phyloP scores from a whole-genome alignment of 2,329 filamentous ascomycete species.

The Sclerotinia sclerotiorum region DNA sequence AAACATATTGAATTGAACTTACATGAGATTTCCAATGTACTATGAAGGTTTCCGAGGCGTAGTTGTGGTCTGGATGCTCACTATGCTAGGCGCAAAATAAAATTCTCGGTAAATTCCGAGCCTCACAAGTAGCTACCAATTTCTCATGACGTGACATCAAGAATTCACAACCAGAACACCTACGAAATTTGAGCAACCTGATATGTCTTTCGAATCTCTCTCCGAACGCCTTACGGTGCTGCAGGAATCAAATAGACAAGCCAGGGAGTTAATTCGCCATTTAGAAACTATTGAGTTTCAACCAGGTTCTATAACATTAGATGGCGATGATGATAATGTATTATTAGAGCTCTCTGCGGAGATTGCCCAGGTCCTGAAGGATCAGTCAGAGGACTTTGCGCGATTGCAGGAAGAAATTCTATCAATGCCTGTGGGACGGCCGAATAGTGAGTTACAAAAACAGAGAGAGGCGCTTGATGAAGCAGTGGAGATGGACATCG shows the following conservation, averaged over 20 bases:
- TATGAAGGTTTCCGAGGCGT: slow-evolving; percentile 1
- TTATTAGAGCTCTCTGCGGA: slow-evolving; percentile 75
- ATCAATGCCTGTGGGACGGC: slow-evolving; percentile 50
- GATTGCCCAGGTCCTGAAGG: slow-evolving; percentile 74
- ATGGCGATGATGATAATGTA: slow-evolving; percentile 47
- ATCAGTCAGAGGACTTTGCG: slow-evolving; percentile 81
- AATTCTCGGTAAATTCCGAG: slow-evolving; percentile 17
- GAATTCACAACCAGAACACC: not conserved
- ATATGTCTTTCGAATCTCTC: slow-evolving; percentile 61
- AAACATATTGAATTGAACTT: not conserved
- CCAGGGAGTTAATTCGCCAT: slow-evolving; percentile 59
- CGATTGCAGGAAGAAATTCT: slow-evolving; percentile 74
- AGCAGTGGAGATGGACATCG: slow-evolving; percentile 62
- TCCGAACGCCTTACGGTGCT: slow-evolving; percentile 59
- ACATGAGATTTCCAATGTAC: slow-evolving; percentile 10
- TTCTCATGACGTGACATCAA: slow-evolving; percentile 11
- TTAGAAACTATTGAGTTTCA: slow-evolving; percentile 59
- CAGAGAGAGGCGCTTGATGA: slow-evolving; percentile 67
- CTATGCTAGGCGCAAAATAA: slow-evolving; percentile 12
- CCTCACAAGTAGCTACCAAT: not conserved
- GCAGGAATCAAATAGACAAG: slow-evolving; percentile 61
- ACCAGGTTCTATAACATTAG: slow-evolving; percentile 56
- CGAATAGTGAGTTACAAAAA: slow-evolving; percentile 56
- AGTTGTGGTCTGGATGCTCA: slow-evolving; percentile 13
- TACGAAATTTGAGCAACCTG: not conserved